Evolutionary conservation across 2,329 filamentous ascomycete genomes (phyloP).

Genomic region (Colletotrichum spaethianum): DNA sequence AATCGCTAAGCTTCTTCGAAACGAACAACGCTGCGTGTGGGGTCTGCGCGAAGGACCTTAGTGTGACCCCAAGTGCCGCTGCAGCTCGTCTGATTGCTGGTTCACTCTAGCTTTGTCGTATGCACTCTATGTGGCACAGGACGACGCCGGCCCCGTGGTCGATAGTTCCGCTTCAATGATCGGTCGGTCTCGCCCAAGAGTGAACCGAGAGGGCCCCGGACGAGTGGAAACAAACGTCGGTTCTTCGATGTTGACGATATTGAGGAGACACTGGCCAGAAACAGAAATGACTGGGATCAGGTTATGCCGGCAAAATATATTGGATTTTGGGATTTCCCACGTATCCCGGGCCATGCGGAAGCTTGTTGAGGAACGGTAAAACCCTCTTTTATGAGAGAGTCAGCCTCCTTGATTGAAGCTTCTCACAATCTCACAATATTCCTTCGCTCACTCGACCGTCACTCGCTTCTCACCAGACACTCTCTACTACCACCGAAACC

Average conservation of each 20-base stretch:
- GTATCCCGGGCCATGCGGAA: conserved; percentile 5
- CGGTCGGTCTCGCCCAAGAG: conserved; percentile 23
- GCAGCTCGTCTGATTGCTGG: conserved; percentile 19
- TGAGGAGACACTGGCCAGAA: conserved; percentile 15
- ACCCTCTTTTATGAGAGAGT: background rate
- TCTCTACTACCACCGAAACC: background rate
- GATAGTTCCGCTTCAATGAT: background rate
- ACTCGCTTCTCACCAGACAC: background rate
- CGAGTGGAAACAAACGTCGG: conserved; percentile 10
- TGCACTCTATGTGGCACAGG: conserved; percentile 30
- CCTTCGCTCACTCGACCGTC: background rate
- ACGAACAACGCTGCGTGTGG: conserved; percentile 14
- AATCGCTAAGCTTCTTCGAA: conserved; percentile 5
- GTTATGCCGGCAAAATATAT: background rate
- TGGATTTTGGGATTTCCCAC: conserved; percentile 20
- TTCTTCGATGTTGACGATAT: conserved; percentile 2
- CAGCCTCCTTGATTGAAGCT: background rate
- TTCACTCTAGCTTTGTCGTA: background rate
- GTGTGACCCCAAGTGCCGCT: conserved; percentile 10
- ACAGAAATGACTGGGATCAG: background rate
- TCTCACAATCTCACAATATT: background rate
- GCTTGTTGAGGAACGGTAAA: conserved; percentile 1
- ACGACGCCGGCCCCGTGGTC: conserved; percentile 4
- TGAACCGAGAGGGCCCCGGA: background rate
- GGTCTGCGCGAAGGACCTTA: background rate